Conservation (phyloP, 2,329 filamentous ascomycete species). For the Stemphylium vesicarium region DNA sequence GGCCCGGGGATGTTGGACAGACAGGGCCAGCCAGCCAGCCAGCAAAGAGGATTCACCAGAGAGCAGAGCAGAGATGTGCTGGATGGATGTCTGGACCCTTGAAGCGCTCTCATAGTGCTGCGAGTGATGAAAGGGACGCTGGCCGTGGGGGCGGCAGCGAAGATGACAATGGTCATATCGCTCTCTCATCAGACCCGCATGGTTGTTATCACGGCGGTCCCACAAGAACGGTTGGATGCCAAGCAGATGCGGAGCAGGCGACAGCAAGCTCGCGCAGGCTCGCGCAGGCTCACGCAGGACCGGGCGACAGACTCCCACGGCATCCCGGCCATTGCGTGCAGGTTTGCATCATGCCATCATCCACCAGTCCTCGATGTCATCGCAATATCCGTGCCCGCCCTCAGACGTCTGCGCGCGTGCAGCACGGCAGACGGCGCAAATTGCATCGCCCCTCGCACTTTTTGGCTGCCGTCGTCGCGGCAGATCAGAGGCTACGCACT, state of each 20-base stretch:
- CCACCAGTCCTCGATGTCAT: slow-evolving; percentile 35
- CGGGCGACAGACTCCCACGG: slow-evolving; percentile 1
- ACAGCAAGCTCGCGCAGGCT: slow-evolving; percentile 21
- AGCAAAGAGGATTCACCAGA: background rate
- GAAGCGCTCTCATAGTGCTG: no score
- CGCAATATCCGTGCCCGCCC: slow-evolving; percentile 30
- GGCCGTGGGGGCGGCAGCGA: slow-evolving; percentile 23
- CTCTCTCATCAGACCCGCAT: slow-evolving; percentile 38
- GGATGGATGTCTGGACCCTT: no score
- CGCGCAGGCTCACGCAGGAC: slow-evolving; percentile 14
- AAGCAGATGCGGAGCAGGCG: slow-evolving; percentile 35
- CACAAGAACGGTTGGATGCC: slow-evolving; percentile 37
- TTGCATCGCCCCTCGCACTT: slow-evolving; percentile 21
- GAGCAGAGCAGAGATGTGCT: background rate
- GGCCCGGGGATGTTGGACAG: background rate
- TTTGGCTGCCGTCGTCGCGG: slow-evolving; percentile 12
- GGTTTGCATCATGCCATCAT: slow-evolving; percentile 30
- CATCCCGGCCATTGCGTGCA: slow-evolving; percentile 23
- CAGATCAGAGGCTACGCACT: slow-evolving; percentile 11
- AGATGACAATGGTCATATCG: slow-evolving; percentile 41
- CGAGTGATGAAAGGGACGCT: background rate
- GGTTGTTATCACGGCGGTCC: slow-evolving; percentile 42
- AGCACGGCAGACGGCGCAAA: slow-evolving; percentile 13
- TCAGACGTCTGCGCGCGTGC: slow-evolving; percentile 29
- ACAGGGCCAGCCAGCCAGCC: no score